These are phyloP conservation scores for Geranium brycei DNA, from an alignment of 345 rosid species.

Conservation along the genomic window DNA sequence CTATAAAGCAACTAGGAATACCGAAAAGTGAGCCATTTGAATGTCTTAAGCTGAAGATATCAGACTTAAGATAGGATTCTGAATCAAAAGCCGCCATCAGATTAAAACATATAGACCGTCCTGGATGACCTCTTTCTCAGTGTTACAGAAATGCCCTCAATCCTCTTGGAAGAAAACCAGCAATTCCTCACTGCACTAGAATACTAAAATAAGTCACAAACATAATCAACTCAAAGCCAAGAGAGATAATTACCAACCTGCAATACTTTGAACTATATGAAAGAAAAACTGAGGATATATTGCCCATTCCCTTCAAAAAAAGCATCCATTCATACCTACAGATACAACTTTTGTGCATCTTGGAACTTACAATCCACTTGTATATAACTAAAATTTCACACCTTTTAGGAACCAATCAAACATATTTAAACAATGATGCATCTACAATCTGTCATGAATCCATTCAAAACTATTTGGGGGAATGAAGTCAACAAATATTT, in stretches of 20 bases:
- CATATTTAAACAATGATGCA: not conserved
- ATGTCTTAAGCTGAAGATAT: conserved; percentile 22
- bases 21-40: conserved; percentile 24
- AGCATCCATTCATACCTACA: too few relatives aligned
- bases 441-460: not conserved
- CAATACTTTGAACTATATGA: not conserved
- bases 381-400: not conserved
- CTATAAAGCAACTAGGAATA: conserved; percentile 28
- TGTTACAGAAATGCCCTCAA: not conserved
- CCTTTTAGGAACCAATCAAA: not conserved
- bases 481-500: too few relatives aligned
- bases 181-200: not conserved
- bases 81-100: conserved; percentile 26
- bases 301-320: too few relatives aligned
- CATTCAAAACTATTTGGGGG: too few relatives aligned
- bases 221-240: not conserved
- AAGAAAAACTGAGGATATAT: too few relatives aligned
- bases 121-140: conserved; percentile 1
- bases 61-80: conserved; percentile 15
- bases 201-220: not conserved
- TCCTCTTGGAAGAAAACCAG: too few relatives aligned
- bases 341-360: too few relatives aligned
- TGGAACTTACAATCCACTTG: too few relatives aligned
- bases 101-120: conserved; percentile 8
- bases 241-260: not conserved